A percentile compares a stretch with the other conserved stretches of the same genome.
phyloP scores from a whole-genome alignment of 306 rosid genomes.

The Acacia confusa region DNA sequence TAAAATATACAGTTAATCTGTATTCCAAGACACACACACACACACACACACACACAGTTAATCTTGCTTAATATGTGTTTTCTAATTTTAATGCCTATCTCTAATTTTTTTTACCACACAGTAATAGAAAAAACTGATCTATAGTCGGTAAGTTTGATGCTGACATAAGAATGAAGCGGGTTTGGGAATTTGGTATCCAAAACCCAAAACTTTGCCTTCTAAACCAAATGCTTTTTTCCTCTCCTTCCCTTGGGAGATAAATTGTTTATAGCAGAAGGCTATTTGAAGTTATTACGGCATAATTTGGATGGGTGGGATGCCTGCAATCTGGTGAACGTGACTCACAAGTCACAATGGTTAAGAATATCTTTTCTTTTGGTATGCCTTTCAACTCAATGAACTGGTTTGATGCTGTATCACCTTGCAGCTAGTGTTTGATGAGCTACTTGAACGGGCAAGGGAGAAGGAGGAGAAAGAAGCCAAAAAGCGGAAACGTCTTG shows the following conservation, averaged over 20 bases:
- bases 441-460: slow-evolving; percentile 68
- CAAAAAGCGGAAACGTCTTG: slow-evolving; percentile 80
- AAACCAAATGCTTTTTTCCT: neutral
- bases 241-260: neutral
- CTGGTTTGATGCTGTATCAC: slow-evolving; percentile 33
- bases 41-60: neutral
- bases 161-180: neutral
- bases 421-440: slow-evolving; percentile 88
- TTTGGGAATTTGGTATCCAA: neutral
- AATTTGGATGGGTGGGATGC: neutral
- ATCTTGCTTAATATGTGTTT: neutral
- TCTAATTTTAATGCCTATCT: neutral
- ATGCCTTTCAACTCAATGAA: slow-evolving; percentile 15
- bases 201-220: neutral
- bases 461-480: slow-evolving; percentile 96
- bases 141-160: neutral
- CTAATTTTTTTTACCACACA: neutral
- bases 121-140: neutral
- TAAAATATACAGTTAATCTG: neutral
- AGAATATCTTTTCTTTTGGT: slow-evolving; percentile 11
- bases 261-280: neutral
- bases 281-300: neutral
- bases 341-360: neutral
- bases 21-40: neutral
- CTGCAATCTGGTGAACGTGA: neutral